Base-by-base conservation (phyloP, 495 filamentous ascomycete genomes). In the Rostrohypoxylon terebratum region DNA sequence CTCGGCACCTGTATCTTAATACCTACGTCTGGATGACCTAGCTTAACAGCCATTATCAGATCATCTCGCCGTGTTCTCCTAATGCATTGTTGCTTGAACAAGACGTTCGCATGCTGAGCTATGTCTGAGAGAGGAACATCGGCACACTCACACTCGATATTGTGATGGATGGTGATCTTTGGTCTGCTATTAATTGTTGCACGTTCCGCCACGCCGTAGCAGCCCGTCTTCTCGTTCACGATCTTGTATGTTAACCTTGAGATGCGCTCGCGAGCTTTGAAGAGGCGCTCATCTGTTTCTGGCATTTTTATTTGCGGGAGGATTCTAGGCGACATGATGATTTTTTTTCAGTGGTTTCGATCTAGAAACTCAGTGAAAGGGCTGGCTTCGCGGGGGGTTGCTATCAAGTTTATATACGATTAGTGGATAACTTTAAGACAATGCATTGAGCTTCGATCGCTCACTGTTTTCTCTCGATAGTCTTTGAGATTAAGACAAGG, bases 1-100 rank as follows among this genome's bases (percentile, higher is more conserved):
- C 42, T 20, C 2, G 34, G 21, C 23, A 50, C 44, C 34, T 44
- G 53, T 0, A 53, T 3, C 36, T 11, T 36, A 20, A 63, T 34
- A 33, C 55, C 61, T 21, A 64, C 40, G 13, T 64, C 9, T 1
- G 68, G 68, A 1, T 65, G 61, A 13, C 60, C 60, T 1, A 70
- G 61, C 55, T 70, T 70, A 0, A 65, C 45, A 2, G 60, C 68
- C 21, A 70, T 60, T 10, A 60, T 59, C 7, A 70, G 53, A 25
- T 70, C 60, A 16, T 70, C 68, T 0, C 61, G 53, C 7, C 68
- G 54, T 1, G n/a, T 20, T 18, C 20, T 18, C 28, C 45, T 65
- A 14, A 70, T 70, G 18, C 28, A 14, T 14, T 53, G 33, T 1
- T 45, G 18, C 10, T 54, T 64, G 11, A 45, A 70, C 2, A 5